These are phyloP conservation scores for Tricholoma bakamatsutake DNA, from an alignment of 768 basidiomycete species.

Conservation along the genomic window DNA sequence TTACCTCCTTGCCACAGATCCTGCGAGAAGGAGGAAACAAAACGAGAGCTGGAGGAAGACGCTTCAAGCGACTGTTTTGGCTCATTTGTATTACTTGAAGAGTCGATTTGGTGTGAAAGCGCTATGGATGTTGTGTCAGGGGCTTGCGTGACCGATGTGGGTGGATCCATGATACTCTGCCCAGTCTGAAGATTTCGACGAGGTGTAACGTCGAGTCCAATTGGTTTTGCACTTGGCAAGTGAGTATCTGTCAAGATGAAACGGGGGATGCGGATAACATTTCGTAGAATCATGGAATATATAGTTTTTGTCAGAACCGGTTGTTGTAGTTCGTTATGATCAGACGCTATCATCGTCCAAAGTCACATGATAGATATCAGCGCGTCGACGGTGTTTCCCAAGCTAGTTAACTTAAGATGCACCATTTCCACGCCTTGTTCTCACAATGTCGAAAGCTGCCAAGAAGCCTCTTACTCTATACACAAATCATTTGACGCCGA, in stretches of 20 bases:
- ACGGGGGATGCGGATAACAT: conserved; percentile 9
- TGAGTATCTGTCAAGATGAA: conserved; percentile 6
- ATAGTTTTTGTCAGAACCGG: background rate
- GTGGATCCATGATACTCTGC: conserved; percentile 11
- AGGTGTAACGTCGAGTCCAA: background rate
- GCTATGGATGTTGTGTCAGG: conserved; percentile 9
- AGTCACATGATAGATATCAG: too few species aligned
- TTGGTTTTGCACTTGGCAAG: background rate
- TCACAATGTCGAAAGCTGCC: background rate
- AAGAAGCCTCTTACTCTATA: conserved; percentile 11
- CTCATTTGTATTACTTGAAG: conserved; percentile 2
- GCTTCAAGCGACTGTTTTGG: conserved; percentile 6
- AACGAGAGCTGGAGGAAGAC: conserved; percentile 4
- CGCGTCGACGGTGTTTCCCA: background rate
- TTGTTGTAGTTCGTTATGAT: background rate
- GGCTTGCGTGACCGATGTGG: background rate
- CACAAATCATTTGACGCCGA: conserved; percentile 17
- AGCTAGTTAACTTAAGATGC: background rate
- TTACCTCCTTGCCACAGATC: conserved; percentile 5
- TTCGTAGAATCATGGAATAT: conserved; percentile 2
- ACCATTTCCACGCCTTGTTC: too few species aligned
- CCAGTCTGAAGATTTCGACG: conserved; percentile 8
- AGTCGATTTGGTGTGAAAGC: conserved; percentile 9
- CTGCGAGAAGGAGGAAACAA: conserved; percentile 7
- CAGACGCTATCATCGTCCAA: background rate